A percentile compares a stretch with the other conserved stretches of the same genome.
These are phyloP conservation scores for Podospora pseudoanserina DNA, from an alignment of 495 filamentous ascomycete genomes.

Conservation along the genomic window DNA sequence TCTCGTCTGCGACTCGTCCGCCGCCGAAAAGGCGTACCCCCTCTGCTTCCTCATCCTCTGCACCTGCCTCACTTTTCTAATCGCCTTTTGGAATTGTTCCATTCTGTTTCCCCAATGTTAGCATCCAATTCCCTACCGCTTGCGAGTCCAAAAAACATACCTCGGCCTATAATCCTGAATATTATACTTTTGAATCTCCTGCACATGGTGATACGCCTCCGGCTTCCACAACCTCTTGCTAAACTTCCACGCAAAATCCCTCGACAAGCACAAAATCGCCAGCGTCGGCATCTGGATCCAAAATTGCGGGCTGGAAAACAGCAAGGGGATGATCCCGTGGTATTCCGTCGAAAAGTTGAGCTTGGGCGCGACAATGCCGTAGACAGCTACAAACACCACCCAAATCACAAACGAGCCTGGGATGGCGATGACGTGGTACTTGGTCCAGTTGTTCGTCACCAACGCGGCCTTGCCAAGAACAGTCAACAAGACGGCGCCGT, in stretches of 20 bases:
- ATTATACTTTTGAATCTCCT: conserved; percentile 99
- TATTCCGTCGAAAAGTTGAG: conserved; percentile 82
- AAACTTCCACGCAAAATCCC: conserved; percentile 84
- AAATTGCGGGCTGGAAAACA: conserved; percentile 80
- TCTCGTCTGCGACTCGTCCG: conserved; percentile 89
- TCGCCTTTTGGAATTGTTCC: conserved; percentile 99
- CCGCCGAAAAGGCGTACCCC: conserved; percentile 96
- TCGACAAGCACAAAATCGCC: conserved; percentile 76
- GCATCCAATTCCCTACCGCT: background rate
- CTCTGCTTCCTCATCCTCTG: conserved; percentile 99
- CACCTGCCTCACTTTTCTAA: conserved; percentile 96
- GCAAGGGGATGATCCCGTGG: conserved; percentile 71
- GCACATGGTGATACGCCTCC: conserved; percentile 95
- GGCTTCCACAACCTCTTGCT: conserved; percentile 95
- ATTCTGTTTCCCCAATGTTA: conserved; percentile 55
- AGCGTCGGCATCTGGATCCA: conserved; percentile 83
- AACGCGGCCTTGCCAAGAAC: conserved; percentile 94
- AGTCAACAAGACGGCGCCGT: conserved; percentile 84
- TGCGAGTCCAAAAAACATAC: conserved; percentile 37
- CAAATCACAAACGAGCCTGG: conserved; percentile 90
- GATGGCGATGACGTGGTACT: conserved; percentile 94
- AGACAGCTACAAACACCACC: conserved; percentile 85
- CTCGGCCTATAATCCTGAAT: conserved; percentile 97
- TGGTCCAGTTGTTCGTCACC: conserved; percentile 97
- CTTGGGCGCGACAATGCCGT: conserved; percentile 85